Percentiles rank a stretch among this genome's conserved stretches.
phyloP scores from a whole-genome alignment of 139 green algal species.

The Gonium pectorale region DNA sequence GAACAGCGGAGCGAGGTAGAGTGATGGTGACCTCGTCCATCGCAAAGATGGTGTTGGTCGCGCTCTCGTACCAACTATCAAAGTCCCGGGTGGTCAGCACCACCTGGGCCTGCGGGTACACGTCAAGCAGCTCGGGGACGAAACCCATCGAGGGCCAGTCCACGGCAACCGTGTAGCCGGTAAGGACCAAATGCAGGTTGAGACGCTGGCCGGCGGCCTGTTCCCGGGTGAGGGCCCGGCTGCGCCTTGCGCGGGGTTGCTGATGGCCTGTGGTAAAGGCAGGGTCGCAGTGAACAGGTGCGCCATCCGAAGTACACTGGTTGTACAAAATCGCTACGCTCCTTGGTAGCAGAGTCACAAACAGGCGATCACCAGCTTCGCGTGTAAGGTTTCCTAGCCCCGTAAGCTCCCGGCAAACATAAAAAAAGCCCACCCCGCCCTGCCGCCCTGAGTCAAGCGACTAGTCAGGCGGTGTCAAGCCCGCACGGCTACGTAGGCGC shows the following conservation, averaged over 20 bases:
- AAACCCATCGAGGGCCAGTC: neutral
- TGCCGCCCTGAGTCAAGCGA: too few relatives aligned
- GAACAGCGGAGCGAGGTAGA: neutral
- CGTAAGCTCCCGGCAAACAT: too few relatives aligned
- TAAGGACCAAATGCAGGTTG: neutral
- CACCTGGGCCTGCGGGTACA: neutral
- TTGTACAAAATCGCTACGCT: too few relatives aligned
- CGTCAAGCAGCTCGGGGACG: neutral
- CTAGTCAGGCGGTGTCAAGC: too few relatives aligned
- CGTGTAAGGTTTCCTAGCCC: too few relatives aligned
- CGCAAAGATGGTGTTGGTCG: neutral
- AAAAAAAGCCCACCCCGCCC: too few relatives aligned
- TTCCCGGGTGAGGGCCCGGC: neutral
- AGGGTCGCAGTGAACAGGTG: too few relatives aligned
- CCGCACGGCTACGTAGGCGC: too few relatives aligned
- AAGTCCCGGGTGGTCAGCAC: constrained; percentile 1
- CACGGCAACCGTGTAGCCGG: neutral
- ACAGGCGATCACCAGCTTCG: too few relatives aligned
- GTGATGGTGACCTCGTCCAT: neutral
- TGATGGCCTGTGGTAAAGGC: neutral
- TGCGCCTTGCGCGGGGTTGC: neutral
- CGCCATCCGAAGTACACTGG: too few relatives aligned
- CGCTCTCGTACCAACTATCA: neutral
- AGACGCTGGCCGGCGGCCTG: neutral
- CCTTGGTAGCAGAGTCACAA: too few relatives aligned